These are phyloP conservation scores for Cutaneotrichosporon arboriforme DNA, from an alignment of 1,284 basidiomycete genomes.

Conservation along the genomic window DNA sequence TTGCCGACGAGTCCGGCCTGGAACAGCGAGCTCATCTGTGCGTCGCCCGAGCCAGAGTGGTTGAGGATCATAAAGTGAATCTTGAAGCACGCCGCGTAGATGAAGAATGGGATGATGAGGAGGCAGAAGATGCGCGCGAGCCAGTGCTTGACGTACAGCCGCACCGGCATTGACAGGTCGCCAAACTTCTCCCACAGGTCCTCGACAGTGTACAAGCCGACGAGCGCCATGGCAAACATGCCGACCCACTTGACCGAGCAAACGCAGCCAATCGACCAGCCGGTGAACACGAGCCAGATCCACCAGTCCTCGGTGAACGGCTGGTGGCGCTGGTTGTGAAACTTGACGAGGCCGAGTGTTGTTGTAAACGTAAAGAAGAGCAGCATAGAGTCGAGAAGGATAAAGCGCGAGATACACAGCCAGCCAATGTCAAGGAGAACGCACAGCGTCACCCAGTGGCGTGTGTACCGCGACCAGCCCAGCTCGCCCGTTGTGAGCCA, in stretches of 20 bases:
- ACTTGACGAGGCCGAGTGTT: constrained; percentile 89
- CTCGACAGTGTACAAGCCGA: constrained; percentile 93
- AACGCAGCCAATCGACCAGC: constrained; percentile 90
- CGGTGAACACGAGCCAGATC: constrained; percentile 87
- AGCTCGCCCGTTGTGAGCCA: constrained; percentile 97
- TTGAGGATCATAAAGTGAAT: constrained; percentile 91
- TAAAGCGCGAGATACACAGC: constrained; percentile 94
- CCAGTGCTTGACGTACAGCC: constrained; percentile 88
- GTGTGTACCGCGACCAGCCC: constrained; percentile 81
- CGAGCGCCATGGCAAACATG: constrained; percentile 87
- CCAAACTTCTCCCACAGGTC: constrained; percentile 99
- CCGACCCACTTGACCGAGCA: constrained; percentile 96
- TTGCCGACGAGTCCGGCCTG: constrained; percentile 95
- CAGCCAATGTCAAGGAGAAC: constrained; percentile 89
- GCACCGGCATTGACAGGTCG: constrained; percentile 79
- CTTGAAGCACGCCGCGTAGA: constrained; percentile 94
- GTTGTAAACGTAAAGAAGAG: constrained; percentile 97
- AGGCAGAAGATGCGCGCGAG: constrained; percentile 76
- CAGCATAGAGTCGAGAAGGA: constrained; percentile 95
- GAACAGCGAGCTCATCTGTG: constrained; percentile 98
- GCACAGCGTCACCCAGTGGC: constrained; percentile 90
- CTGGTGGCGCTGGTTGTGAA: constrained; percentile 90
- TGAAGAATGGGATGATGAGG: constrained; percentile 80
- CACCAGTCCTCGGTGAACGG: constrained; percentile 95
- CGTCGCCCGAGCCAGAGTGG: constrained; percentile 90